These are phyloP conservation scores for Parachaetomium inaequale DNA, from an alignment of 495 filamentous ascomycete genomes.

Conservation along the genomic window DNA sequence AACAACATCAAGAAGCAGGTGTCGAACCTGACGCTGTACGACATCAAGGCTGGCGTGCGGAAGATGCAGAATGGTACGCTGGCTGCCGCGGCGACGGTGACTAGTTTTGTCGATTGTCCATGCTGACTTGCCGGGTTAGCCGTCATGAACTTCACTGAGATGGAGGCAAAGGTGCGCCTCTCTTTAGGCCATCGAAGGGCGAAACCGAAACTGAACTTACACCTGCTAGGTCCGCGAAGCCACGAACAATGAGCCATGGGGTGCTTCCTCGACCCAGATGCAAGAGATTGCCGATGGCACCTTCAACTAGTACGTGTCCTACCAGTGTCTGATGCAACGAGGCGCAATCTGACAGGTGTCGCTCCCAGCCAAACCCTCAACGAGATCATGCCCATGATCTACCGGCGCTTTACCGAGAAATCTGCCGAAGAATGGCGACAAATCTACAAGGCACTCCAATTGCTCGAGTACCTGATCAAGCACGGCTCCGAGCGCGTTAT, in stretches of 20 bases:
- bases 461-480: conserved; percentile 97
- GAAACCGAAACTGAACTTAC: conserved; percentile 7
- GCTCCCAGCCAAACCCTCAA: conserved; percentile 80
- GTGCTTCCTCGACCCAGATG: conserved; percentile 78
- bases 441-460: conserved; percentile 96
- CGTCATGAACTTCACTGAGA: conserved; percentile 99
- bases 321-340: conserved; percentile 1
- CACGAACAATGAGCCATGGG: conserved; percentile 98
- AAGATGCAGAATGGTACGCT: conserved; percentile 95
- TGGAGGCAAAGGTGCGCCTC: conserved; percentile 85
- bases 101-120: not conserved
- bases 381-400: conserved; percentile 99
- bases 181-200: not conserved
- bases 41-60: conserved; percentile 93
- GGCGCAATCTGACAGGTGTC: not conserved
- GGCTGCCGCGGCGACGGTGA: not conserved
- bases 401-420: conserved; percentile 98
- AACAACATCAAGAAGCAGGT: conserved; percentile 81
- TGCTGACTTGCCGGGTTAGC: conserved; percentile 50
- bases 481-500: conserved; percentile 97
- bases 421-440: conserved; percentile 97
- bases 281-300: conserved; percentile 98
- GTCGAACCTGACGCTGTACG: conserved; percentile 91
- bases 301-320: conserved; percentile 81
- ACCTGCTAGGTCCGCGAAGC: conserved; percentile 76